A percentile compares a stretch with the other conserved stretches of the same genome.
phyloP scores from a whole-genome alignment of 202 grass and related monocot species.

The Setaria viridis region DNA sequence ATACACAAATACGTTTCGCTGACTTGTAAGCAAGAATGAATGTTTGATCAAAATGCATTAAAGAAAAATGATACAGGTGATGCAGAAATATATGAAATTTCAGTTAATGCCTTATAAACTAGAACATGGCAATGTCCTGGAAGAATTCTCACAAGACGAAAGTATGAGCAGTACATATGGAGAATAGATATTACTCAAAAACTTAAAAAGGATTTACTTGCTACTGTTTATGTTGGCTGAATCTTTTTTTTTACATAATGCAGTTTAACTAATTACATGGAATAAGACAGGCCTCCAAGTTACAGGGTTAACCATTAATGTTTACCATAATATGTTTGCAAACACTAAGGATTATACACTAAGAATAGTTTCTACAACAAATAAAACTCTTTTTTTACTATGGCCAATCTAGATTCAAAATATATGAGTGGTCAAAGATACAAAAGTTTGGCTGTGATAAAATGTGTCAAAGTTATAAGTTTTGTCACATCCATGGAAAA shows the following conservation, averaged over 20 bases:
- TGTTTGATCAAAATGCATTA: constrained; percentile 1
- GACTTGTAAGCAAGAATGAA: constrained; percentile 22
- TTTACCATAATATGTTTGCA: constrained; percentile 19
- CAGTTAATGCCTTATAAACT: constrained; percentile 23
- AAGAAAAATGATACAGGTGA: constrained; percentile 35
- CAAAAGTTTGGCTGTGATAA: constrained; percentile 29
- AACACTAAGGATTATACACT: neutral
- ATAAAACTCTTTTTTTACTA: neutral
- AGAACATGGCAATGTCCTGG: constrained; percentile 19
- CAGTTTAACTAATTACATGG: constrained; percentile 3
- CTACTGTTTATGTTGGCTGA: neutral
- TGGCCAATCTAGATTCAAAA: constrained; percentile 27
- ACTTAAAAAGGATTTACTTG: neutral
- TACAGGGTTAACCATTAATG: constrained; percentile 32
- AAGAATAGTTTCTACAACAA: neutral
- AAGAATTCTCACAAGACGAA: constrained; percentile 22
- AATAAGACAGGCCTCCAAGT: constrained; percentile 24
- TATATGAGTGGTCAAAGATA: constrained; percentile 23
- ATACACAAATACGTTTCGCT: neutral
- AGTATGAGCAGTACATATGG: neutral
- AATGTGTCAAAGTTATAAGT: constrained; percentile 36
- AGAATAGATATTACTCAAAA: constrained; percentile 17
- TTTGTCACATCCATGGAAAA: constrained; percentile 21
- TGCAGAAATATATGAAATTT: constrained; percentile 34
- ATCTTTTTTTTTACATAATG: constrained; percentile 20